Evolutionary conservation across 805 yeast genomes (phyloP).

Genomic region (Starmerella bacillaris): DNA sequence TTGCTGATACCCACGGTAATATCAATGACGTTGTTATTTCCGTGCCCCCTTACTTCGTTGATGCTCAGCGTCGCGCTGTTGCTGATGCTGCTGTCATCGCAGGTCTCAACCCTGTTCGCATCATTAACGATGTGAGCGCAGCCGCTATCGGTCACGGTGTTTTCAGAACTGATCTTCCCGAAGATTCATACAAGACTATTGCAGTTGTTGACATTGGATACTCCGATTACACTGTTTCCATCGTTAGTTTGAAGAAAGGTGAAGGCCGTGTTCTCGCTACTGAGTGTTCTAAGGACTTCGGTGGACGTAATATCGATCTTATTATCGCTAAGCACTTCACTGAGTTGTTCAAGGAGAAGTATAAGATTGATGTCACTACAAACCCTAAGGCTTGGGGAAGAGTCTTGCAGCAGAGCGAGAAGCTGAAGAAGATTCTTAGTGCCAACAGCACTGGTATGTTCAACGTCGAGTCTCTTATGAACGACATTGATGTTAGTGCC

Average conservation of each 20-base stretch:
- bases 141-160: slow-evolving; percentile 99
- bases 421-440: slow-evolving; percentile 84
- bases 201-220: slow-evolving; percentile 96
- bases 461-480: slow-evolving; percentile 89
- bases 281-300: slow-evolving; percentile 87
- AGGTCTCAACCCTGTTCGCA: slow-evolving; percentile 93
- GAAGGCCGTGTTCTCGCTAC: slow-evolving; percentile 85
- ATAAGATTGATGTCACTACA: slow-evolving; percentile 77
- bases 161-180: slow-evolving; percentile 86
- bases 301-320: slow-evolving; percentile 92
- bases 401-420: slow-evolving; percentile 80
- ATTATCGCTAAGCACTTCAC: slow-evolving; percentile 93
- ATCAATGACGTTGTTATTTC: slow-evolving; percentile 80
- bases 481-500: slow-evolving; percentile 88
- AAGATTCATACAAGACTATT: slow-evolving; percentile 73
- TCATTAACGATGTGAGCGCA: slow-evolving; percentile 92
- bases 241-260: slow-evolving; percentile 87
- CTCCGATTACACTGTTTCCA: slow-evolving; percentile 77
- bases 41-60: slow-evolving; percentile 95
- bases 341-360: slow-evolving; percentile 74
- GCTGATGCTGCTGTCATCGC: slow-evolving; percentile 91
- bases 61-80: slow-evolving; percentile 89
- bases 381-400: slow-evolving; percentile 93
- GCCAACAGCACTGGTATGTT: slow-evolving; percentile 92
- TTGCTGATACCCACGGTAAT: slow-evolving; percentile 62